Evolutionary conservation across 495 filamentous ascomycete genomes (phyloP).

Genomic region (Filosporella fistucella): DNA sequence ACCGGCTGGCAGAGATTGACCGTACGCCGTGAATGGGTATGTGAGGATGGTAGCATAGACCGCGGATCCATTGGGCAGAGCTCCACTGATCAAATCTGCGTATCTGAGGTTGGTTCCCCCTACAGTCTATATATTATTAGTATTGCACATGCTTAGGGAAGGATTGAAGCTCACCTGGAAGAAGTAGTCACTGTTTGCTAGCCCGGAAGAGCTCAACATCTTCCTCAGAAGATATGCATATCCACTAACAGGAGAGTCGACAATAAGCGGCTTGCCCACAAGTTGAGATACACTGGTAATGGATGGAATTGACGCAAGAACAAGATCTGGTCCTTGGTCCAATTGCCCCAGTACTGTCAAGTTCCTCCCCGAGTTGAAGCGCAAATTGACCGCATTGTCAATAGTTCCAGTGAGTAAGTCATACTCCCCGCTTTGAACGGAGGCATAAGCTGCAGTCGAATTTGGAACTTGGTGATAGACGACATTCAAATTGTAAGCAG

Average conservation of each 20-base stretch:
- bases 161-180: slow-evolving; percentile 26
- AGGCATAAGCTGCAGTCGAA: slow-evolving; percentile 23
- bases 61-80: slow-evolving; percentile 24
- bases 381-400: slow-evolving; percentile 25
- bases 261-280: slow-evolving; percentile 24
- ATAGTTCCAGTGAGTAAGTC: slow-evolving; percentile 26
- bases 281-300: slow-evolving; percentile 25
- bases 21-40: slow-evolving; percentile 25
- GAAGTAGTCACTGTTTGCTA: slow-evolving; percentile 21
- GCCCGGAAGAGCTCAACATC: slow-evolving; percentile 20
- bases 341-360: slow-evolving; percentile 26
- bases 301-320: slow-evolving; percentile 19
- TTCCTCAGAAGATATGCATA: slow-evolving; percentile 27
- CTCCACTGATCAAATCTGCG: slow-evolving; percentile 18
- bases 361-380: slow-evolving; percentile 24
- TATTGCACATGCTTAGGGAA: not conserved
- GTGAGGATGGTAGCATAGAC: slow-evolving; percentile 28
- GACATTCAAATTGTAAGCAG: slow-evolving; percentile 25
- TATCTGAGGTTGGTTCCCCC: slow-evolving; percentile 25
- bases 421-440: slow-evolving; percentile 24
- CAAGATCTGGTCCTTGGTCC: slow-evolving; percentile 25
- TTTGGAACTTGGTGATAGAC: slow-evolving; percentile 25
- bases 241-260: slow-evolving; percentile 25
- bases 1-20: slow-evolving; percentile 3
- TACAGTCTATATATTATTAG: slow-evolving; percentile 17